Evolutionary conservation across 305 asterid species (phyloP).

Genomic region (Fraxinus velutina): DNA sequence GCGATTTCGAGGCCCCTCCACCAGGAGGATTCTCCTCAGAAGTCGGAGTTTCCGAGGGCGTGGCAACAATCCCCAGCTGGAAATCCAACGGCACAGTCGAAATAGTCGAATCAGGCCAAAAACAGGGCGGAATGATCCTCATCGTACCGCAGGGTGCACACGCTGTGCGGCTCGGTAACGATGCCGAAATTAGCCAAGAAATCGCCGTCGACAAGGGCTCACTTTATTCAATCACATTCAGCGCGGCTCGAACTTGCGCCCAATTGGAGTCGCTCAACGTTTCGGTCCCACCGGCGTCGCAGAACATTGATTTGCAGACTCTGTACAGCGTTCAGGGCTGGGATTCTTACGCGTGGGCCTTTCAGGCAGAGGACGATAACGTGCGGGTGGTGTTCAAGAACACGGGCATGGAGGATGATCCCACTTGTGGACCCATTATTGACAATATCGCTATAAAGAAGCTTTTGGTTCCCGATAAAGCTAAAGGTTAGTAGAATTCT

Average conservation of each 20-base stretch:
- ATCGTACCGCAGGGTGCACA: conserved; percentile 83
- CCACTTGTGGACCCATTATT: conserved; percentile 88
- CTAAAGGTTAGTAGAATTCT: conserved; percentile 52
- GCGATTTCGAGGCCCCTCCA: conserved; percentile 84
- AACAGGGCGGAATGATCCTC: conserved; percentile 93
- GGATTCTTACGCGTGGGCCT: conserved; percentile 92
- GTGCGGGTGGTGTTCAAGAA: conserved; percentile 61
- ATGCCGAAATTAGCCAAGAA: conserved; percentile 79
- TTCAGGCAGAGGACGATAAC: conserved; percentile 53
- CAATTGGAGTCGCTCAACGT: conserved; percentile 91
- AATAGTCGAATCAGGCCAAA: conserved; percentile 71
- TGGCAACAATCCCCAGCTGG: conserved; percentile 65
- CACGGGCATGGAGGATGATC: conserved; percentile 97
- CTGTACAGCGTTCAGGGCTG: conserved; percentile 83
- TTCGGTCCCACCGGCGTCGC: conserved; percentile 74
- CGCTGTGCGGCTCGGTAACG: conserved; percentile 80
- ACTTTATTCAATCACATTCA: conserved; percentile 75
- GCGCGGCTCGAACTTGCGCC: conserved; percentile 96
- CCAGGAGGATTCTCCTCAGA: conserved; percentile 63
- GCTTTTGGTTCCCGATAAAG: conserved; percentile 62
- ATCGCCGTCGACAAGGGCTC: conserved; percentile 68
- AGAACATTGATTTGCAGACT: conserved; percentile 83
- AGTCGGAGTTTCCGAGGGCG: conserved; percentile 42
- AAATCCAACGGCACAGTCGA: conserved; percentile 74
- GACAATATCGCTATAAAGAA: conserved; percentile 88